These are phyloP conservation scores for Fusarium sulawesiense DNA, from an alignment of 2,329 filamentous ascomycete genomes.

Conservation along the genomic window DNA sequence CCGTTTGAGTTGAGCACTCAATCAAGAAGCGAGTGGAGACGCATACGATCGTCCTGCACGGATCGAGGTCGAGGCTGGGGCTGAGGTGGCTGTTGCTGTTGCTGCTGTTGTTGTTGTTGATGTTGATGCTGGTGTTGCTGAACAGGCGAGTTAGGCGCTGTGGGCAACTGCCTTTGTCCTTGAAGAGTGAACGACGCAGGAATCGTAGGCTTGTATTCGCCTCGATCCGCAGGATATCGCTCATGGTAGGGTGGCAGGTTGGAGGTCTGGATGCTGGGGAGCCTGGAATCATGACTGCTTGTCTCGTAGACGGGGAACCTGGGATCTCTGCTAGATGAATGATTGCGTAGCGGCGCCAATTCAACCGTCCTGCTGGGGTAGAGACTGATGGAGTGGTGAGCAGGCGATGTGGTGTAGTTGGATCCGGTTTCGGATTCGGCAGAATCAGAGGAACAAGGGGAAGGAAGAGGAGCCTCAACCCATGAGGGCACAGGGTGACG, in stretches of 20 bases:
- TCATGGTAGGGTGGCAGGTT: slow-evolving; percentile 20
- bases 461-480: slow-evolving; percentile 52
- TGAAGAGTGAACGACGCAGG: not conserved
- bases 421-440: slow-evolving; percentile 76
- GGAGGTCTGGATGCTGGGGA: slow-evolving; percentile 47
- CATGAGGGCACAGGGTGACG: slow-evolving; percentile 41
- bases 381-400: slow-evolving; percentile 51
- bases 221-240: slow-evolving; percentile 1
- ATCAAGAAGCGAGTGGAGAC: slow-evolving; percentile 40
- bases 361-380: slow-evolving; percentile 49
- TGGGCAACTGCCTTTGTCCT: slow-evolving; percentile 42
- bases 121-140: slow-evolving; percentile 30
- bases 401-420: slow-evolving; percentile 70
- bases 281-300: slow-evolving; percentile 1
- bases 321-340: not conserved
- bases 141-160: slow-evolving; percentile 46
- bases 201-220: slow-evolving; percentile 8
- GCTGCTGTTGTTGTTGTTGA: not conserved
- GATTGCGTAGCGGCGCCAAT: slow-evolving; percentile 53
- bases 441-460: slow-evolving; percentile 55
- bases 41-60: slow-evolving; percentile 42
- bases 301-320: slow-evolving; percentile 40
- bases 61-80: slow-evolving; percentile 22
- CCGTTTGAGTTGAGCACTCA: slow-evolving; percentile 1
- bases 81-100: not conserved